A percentile compares a stretch with the other conserved stretches of the same genome.
Conservation (phyloP, 148 eudicot genomes). For the Mesembryanthemum crystallinum region DNA sequence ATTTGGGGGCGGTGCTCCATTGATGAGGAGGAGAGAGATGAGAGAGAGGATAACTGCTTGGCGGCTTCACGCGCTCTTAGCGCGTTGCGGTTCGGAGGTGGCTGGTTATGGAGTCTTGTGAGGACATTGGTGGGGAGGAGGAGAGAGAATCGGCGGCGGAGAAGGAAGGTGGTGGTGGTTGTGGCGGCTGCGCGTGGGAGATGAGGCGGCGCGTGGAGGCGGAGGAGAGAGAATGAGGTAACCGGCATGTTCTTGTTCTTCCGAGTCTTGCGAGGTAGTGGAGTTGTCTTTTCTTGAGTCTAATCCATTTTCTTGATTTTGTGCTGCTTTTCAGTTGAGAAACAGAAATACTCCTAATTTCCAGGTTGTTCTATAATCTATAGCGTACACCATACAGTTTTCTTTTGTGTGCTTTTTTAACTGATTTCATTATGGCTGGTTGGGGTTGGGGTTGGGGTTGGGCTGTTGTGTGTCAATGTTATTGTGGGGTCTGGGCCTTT, state of each 20-base stretch:
- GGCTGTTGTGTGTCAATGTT: not conserved
- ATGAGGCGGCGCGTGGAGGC: constrained; percentile 35
- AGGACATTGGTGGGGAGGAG: constrained; percentile 31
- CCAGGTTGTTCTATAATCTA: not conserved
- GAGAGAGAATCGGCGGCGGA: constrained; percentile 36
- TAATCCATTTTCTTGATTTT: too few species aligned
- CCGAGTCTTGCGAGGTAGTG: not conserved
- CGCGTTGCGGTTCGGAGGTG: constrained; percentile 36
- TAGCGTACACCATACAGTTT: not conserved
- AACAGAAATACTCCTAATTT: not conserved
- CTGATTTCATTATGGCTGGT: too few species aligned
- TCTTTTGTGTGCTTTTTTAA: not conserved
- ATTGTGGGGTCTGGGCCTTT: too few species aligned
- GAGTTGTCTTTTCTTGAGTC: too few species aligned
- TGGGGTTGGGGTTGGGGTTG: not conserved
- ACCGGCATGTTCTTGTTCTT: constrained; percentile 33
- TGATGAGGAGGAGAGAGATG: constrained; percentile 38
- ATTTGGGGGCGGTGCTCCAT: constrained; percentile 32
- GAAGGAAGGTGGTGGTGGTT: constrained; percentile 32
- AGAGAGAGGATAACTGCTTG: constrained; percentile 39
- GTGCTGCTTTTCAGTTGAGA: too few species aligned
- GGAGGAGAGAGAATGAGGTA: constrained; percentile 45
- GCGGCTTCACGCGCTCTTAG: constrained; percentile 28
- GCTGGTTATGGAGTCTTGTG: constrained; percentile 29
- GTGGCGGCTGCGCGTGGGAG: constrained; percentile 6